Conservation (phyloP, 2,329 filamentous ascomycete genomes). For the Diaporthe citrichinensis region DNA sequence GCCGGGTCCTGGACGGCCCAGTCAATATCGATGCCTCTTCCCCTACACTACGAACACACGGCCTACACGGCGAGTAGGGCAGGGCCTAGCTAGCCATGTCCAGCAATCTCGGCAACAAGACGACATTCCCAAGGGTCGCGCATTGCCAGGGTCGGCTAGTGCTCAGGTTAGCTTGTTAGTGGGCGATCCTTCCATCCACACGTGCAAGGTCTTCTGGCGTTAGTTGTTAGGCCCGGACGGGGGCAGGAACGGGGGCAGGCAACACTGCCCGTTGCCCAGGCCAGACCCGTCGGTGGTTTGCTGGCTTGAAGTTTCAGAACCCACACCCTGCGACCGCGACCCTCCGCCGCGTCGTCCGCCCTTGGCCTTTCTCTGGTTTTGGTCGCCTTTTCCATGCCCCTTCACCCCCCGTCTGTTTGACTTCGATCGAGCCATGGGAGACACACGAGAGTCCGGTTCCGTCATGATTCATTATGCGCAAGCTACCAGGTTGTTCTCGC, state of each 20-base stretch:
- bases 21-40: conserved; percentile 23
- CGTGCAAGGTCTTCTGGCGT: conserved; percentile 21
- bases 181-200: conserved; percentile 27
- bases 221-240: background rate
- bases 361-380: background rate
- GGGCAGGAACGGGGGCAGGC: conserved; percentile 1
- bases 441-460: conserved; percentile 16
- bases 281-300: background rate
- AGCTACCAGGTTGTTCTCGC: conserved; percentile 17
- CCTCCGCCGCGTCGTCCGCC: background rate
- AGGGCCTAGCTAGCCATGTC: conserved; percentile 18
- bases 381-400: background rate
- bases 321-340: background rate
- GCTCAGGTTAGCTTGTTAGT: conserved; percentile 29
- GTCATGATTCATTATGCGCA: conserved; percentile 29
- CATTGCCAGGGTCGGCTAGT: conserved; percentile 27
- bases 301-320: conserved; percentile 17
- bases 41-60: background rate
- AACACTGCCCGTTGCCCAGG: background rate
- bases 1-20: conserved; percentile 17
- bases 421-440: conserved; percentile 15
- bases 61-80: background rate
- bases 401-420: background rate
- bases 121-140: conserved; percentile 11
- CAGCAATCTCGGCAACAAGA: conserved; percentile 26